Base-by-base conservation (phyloP, 352 stramenopile species). In the Globisporangium uncinulatum region DNA sequence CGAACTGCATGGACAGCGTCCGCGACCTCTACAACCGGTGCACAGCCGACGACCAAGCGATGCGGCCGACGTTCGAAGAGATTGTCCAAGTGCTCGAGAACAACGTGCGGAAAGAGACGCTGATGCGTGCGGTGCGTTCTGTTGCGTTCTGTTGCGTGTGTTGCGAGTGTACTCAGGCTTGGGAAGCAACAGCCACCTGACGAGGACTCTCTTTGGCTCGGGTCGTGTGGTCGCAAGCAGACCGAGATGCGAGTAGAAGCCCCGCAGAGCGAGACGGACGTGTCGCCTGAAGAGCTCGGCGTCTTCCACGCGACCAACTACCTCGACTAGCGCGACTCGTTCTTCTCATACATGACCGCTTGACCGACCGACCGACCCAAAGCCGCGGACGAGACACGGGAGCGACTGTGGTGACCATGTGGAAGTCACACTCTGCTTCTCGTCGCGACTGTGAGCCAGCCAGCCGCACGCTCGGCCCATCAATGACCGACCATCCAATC, bases 51-150 rank as follows among this genome's bases (percentile, higher is more conserved):
- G 73, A 94, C 64, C 83, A 90, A 62, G 77, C 70, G 11, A 46
- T 68, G 49, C 83, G 86, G 41, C 86, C 86, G 11, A 92, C 86
- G 2, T 95, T 95, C 54, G 74, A 95, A 57, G 83, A 92, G 51
- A 95, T 95, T 47, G 80, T 95, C 47, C 73, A 89, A 56, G 78
- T 89, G 37, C 67, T 95, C 19, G 86, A 95, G 60, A 93, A 88
- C 65, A 72, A 90, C 51, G 80, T 95, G 20, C 79, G 84, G 63
- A 88, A 89, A 61, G 86, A 95, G 65, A 89, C 84, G 13, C 68
- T 93, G n/a, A 74, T 90, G 61, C 74, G 79, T 36, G 73, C 83
- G 69, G 85, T 92, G 74, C 42, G 81, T 74, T n/a, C 11, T 20
- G 32, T 56, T n/a, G 15, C 6, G 9, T 51, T 34, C n/a, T 21